phyloP scores from a whole-genome alignment of 192 early-diverging fungal species.

The Coemansia sp. region DNA sequence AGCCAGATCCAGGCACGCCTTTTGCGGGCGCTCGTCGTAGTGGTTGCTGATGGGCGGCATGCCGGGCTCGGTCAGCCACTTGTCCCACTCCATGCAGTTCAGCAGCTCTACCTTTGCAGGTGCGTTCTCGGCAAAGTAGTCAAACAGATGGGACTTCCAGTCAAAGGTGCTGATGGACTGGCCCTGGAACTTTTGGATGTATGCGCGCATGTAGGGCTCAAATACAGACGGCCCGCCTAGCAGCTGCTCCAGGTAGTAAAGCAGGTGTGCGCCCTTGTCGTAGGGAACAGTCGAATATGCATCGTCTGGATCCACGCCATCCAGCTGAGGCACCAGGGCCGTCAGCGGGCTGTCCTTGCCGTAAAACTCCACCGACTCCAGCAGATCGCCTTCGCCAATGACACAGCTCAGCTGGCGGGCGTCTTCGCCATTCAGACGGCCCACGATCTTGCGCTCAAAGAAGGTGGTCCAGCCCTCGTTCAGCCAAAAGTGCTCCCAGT shows the following conservation, averaged over 20 bases:
- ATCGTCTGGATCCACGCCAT: constrained; percentile 80
- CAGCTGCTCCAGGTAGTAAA: constrained; percentile 87
- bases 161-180: constrained; percentile 85
- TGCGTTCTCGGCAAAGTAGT: constrained; percentile 68
- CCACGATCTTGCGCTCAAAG: constrained; percentile 87
- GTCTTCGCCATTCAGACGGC: constrained; percentile 73
- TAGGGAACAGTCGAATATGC: constrained; percentile 79
- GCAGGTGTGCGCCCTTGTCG: constrained; percentile 94
- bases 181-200: constrained; percentile 81
- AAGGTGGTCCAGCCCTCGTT: constrained; percentile 97
- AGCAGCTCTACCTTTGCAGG: constrained; percentile 68
- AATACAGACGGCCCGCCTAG: constrained; percentile 84
- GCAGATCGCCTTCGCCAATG: constrained; percentile 73
- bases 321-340: constrained; percentile 69
- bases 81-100: constrained; percentile 84
- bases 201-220: constrained; percentile 78
- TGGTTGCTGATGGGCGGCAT: constrained; percentile 86
- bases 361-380: constrained; percentile 67
- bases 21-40: constrained; percentile 84
- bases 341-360: constrained; percentile 66
- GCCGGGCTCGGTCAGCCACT: constrained; percentile 83
- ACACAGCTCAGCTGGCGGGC: constrained; percentile 81
- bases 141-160: constrained; percentile 80
- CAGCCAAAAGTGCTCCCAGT: constrained; percentile 87
- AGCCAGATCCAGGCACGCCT: constrained; percentile 76